A percentile compares a stretch with the other conserved stretches of the same genome.
Conservation (phyloP, 768 basidiomycete genomes). For the Daedalea quercina region DNA sequence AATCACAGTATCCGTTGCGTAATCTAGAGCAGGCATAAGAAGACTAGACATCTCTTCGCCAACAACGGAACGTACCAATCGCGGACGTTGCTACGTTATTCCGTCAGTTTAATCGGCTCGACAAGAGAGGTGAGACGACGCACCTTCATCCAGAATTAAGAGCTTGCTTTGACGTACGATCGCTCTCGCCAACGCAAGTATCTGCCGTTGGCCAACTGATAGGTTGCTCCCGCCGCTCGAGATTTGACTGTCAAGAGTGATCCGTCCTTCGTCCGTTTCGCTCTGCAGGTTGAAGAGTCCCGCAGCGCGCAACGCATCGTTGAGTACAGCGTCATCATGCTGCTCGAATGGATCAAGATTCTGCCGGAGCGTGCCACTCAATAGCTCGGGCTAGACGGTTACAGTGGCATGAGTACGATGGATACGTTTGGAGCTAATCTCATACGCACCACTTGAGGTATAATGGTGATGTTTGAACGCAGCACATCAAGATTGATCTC, state of each 20-base stretch:
- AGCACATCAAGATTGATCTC: conserved; percentile 40
- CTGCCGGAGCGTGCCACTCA: conserved; percentile 48
- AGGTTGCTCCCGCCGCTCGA: conserved; percentile 39
- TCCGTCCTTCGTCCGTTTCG: conserved; percentile 26
- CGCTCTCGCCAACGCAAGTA: conserved; percentile 53
- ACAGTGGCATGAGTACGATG: background rate
- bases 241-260: conserved; percentile 40
- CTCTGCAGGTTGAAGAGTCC: conserved; percentile 37
- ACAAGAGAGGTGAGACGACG: background rate
- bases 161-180: conserved; percentile 50
- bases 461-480: conserved; percentile 40
- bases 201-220: conserved; percentile 53
- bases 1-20: conserved; percentile 47
- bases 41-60: background rate
- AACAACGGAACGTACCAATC: background rate
- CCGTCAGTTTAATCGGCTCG: background rate
- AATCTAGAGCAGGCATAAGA: conserved; percentile 27
- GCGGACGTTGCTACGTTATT: conserved; percentile 3
- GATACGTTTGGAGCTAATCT: conserved; percentile 5
- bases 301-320: conserved; percentile 40
- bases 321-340: conserved; percentile 44
- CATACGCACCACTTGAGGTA: conserved; percentile 29
- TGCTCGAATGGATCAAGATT: conserved; percentile 57
- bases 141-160: conserved; percentile 52
- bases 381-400: conserved; percentile 35